A percentile compares a stretch with the other conserved stretches of the same genome.
Conservation (phyloP, 306 rosid species). For the Dalbergia oliveri region DNA sequence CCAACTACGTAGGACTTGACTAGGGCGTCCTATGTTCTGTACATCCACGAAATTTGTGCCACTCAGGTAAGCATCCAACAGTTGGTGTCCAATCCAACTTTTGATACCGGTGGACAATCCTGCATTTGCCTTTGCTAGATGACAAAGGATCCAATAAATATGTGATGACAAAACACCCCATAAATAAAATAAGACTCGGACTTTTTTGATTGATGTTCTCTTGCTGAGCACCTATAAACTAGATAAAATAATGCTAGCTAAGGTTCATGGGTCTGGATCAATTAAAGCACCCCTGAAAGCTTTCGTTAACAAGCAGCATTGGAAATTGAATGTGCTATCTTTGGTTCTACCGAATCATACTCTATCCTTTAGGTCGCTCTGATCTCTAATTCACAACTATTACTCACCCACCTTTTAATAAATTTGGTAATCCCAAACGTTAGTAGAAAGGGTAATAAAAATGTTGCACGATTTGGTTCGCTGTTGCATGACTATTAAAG, state of each 20-base stretch:
- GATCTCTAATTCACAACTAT: not conserved
- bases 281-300: constrained; percentile 18
- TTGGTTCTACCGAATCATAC: not conserved
- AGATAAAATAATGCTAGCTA: constrained; percentile 23
- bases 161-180: not conserved
- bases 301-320: constrained; percentile 29
- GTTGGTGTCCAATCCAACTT: not conserved
- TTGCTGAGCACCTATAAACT: constrained; percentile 23
- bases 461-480: constrained; percentile 46
- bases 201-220: constrained; percentile 32
- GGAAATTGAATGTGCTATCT: constrained; percentile 31
- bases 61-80: constrained; percentile 32
- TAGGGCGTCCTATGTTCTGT: constrained; percentile 22
- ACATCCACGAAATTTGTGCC: not conserved
- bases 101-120: constrained; percentile 39
- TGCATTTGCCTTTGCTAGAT: not conserved
- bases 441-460: constrained; percentile 40
- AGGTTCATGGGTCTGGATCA: constrained; percentile 54
- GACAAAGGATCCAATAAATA: constrained; percentile 31
- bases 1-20: constrained; percentile 39
- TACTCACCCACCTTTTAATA: not conserved
- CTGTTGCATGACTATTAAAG: constrained; percentile 22
- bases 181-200: not conserved
- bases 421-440: constrained; percentile 35
- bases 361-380: not conserved